Conservation (phyloP, 495 filamentous ascomycete species). For the Daldinia childiae region DNA sequence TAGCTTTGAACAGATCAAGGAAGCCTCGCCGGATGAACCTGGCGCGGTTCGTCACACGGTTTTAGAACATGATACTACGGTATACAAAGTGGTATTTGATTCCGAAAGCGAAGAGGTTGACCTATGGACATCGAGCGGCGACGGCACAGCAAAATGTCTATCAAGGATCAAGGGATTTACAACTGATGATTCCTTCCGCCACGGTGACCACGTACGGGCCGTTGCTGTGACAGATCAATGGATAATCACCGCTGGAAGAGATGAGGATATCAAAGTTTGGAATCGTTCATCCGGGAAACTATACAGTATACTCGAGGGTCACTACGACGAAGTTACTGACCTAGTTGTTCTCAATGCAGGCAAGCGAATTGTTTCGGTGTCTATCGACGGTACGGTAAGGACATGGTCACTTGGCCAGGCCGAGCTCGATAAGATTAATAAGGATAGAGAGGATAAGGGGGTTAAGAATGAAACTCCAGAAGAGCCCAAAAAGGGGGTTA, state of each 20-base stretch:
- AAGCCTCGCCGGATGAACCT: constrained; percentile 48
- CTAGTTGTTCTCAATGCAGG: constrained; percentile 68
- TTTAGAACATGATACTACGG: constrained; percentile 85
- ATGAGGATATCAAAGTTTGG: constrained; percentile 94
- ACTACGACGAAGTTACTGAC: constrained; percentile 92
- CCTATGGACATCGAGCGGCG: constrained; percentile 90
- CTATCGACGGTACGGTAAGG: constrained; percentile 88
- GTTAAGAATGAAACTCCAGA: constrained; percentile 55
- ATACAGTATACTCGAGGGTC: constrained; percentile 79
- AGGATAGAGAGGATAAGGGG: constrained; percentile 61
- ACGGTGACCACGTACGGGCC: constrained; percentile 90
- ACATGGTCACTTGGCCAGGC: constrained; percentile 75
- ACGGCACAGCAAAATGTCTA: constrained; percentile 82
- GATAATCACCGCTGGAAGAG: constrained; percentile 89
- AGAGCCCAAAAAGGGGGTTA: constrained; percentile 54
- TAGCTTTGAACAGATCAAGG: constrained; percentile 58
- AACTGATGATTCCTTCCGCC: constrained; percentile 73
- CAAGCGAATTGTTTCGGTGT: constrained; percentile 74
- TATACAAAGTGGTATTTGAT: constrained; percentile 79
- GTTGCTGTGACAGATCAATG: constrained; percentile 77
- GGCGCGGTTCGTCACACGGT: constrained; percentile 66
- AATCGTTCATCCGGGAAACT: constrained; percentile 76
- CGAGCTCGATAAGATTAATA: constrained; percentile 68
- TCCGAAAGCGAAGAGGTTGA: constrained; percentile 67
- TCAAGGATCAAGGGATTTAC: constrained; percentile 71